Evolutionary conservation across 108 stramenopile genomes (phyloP), one percentile per base, ranked within the genome.

Genomic region (Nitzschia putrida): DNA sequence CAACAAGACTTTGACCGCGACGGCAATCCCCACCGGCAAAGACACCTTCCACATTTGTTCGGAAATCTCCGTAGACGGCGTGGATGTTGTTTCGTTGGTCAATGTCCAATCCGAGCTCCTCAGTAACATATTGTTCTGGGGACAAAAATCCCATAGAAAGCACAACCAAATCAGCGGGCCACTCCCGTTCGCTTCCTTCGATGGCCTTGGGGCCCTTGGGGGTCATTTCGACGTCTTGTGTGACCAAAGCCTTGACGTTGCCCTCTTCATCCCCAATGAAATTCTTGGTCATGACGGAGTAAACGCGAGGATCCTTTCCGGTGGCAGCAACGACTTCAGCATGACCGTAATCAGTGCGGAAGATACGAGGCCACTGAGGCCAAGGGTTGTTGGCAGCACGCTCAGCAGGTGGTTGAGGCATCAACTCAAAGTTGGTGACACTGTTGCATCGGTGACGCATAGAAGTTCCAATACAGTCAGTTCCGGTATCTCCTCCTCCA

Each of bases 1-100:
- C 97, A 53, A 98, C 97, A 64, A 98, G 81, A 44, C 85, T 87
- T 83, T 98, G 98, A 14, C 98, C 97, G 26, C 98, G 85, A 56
- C 98, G 89, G 81, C 98, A 98, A 85, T 98, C 98, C 11, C 98
- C 98, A 41, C 91, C 97, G 9, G 98, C 96, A 83, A 98, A 98
- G 53, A 97, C 97, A 43, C 98, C 98, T 72, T 97, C 96, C 11
- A 94, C 61, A 50, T 80, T 89, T 18, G 97, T 96, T 38, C 92
- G 84, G 85, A 76, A 98, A 64, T 98, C 96, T 43, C 98, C 98
- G 78, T 98, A 95, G n/a, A 85, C 73, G 14, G 98, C 96, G 64
- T 93, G 95, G 64, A 98, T 94, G 77, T 98, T 98, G 70, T 95
- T 90, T 57, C 98, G 80, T 78, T 95, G 94, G 64, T 95, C 94